These are phyloP conservation scores for Coemansia sp. DNA, from an alignment of 192 early-diverging fungal genomes.

Conservation along the genomic window DNA sequence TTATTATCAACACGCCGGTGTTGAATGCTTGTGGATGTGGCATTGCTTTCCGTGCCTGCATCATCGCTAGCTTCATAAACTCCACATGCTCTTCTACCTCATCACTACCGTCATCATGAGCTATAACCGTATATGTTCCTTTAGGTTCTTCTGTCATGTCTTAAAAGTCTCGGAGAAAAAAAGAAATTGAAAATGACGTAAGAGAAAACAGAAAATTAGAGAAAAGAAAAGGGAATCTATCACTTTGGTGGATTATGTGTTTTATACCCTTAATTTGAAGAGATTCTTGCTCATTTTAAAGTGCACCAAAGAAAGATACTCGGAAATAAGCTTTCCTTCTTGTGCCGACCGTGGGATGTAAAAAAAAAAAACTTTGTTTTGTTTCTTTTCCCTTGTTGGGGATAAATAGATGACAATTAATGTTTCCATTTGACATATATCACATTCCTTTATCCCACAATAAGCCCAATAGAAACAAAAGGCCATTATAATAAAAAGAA, in stretches of 20 bases:
- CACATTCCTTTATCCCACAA: too few relatives aligned
- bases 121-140: conserved; percentile 35
- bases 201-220: neutral
- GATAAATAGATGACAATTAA: too few relatives aligned
- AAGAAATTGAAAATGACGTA: neutral
- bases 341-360: too few relatives aligned
- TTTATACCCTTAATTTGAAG: too few relatives aligned
- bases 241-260: too few relatives aligned
- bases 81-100: conserved; percentile 34
- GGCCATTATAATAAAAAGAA: too few relatives aligned
- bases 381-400: too few relatives aligned
- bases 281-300: too few relatives aligned
- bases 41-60: conserved; percentile 27
- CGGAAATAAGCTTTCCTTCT: conserved; percentile 6
- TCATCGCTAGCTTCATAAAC: conserved; percentile 46
- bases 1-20: conserved; percentile 31
- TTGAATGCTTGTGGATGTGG: conserved; percentile 32
- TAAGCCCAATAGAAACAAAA: too few relatives aligned
- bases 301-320: conserved; percentile 2
- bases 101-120: conserved; percentile 34
- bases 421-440: too few relatives aligned
- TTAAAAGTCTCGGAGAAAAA: neutral
- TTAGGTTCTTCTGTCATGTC: conserved; percentile 5
- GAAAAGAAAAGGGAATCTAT: conserved; percentile 1
- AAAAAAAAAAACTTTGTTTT: too few relatives aligned